Evolutionary conservation across 2,329 filamentous ascomycete genomes (phyloP).

Genomic region (Nemania sp.): DNA sequence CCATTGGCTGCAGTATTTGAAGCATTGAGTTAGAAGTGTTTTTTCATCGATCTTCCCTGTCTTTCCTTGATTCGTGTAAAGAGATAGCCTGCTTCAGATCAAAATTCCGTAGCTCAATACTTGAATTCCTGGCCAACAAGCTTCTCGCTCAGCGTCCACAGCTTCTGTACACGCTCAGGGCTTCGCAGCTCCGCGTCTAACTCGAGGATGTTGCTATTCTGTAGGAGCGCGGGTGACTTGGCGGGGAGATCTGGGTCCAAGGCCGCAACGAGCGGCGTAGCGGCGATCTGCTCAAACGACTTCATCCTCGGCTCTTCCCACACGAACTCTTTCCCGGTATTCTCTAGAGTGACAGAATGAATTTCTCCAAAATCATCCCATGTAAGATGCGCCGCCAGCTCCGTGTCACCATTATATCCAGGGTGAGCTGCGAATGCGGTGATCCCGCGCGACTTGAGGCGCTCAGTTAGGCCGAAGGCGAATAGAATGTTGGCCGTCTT

Average conservation of each 20-base stretch:
- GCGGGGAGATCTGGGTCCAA: slow-evolving; percentile 39
- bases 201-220: slow-evolving; percentile 37
- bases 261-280: slow-evolving; percentile 47
- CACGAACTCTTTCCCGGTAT: slow-evolving; percentile 25
- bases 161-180: slow-evolving; percentile 42
- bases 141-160: slow-evolving; percentile 52
- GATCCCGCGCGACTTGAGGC: slow-evolving; percentile 37
- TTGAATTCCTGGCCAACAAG: slow-evolving; percentile 41
- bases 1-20: too few relatives aligned
- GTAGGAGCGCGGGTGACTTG: slow-evolving; percentile 41
- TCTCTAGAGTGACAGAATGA: slow-evolving; percentile 30
- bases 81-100: too few relatives aligned
- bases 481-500: slow-evolving; percentile 53
- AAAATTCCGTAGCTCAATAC: too few relatives aligned
- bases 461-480: slow-evolving; percentile 40
- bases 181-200: slow-evolving; percentile 38
- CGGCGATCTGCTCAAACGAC: slow-evolving; percentile 42
- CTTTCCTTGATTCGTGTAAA: too few relatives aligned
- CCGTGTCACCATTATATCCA: background rate
- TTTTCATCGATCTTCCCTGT: too few relatives aligned
- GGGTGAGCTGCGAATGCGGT: slow-evolving; percentile 35
- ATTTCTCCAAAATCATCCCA: background rate
- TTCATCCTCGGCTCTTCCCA: slow-evolving; percentile 39
- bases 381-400: slow-evolving; percentile 31
- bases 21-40: too few relatives aligned